Conservation (phyloP, 345 rosid species). For the Durio zibethinus region DNA sequence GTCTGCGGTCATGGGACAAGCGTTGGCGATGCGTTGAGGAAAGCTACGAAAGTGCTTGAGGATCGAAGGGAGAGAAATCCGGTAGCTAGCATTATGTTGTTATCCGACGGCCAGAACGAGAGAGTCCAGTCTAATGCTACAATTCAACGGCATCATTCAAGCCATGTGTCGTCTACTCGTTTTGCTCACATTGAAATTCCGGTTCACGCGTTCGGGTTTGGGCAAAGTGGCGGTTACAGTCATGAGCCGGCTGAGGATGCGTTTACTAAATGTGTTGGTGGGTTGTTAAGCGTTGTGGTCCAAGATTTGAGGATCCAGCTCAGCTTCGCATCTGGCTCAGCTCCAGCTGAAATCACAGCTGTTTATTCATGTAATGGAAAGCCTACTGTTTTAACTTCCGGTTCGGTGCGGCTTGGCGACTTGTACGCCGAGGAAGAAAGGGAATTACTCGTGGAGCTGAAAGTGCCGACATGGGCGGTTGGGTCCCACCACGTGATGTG, state of each 20-base stretch:
- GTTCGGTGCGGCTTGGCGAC: conserved; percentile 66
- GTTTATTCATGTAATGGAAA: conserved; percentile 55
- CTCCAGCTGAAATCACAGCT: conserved; percentile 70
- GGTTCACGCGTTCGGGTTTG: conserved; percentile 50
- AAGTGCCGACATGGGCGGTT: conserved; percentile 33
- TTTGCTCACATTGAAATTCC: conserved; percentile 72
- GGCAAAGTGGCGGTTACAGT: conserved; percentile 44
- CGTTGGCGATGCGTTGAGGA: conserved; percentile 59
- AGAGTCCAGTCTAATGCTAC: conserved; percentile 15
- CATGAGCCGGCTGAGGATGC: conserved; percentile 59
- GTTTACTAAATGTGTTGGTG: conserved; percentile 57
- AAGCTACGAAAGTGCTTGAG: conserved; percentile 78
- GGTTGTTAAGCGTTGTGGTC: conserved; percentile 60
- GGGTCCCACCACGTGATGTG: conserved; percentile 47
- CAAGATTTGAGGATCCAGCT: conserved; percentile 77
- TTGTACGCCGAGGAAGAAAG: conserved; percentile 76
- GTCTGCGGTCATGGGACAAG: conserved; percentile 55
- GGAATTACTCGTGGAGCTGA: conserved; percentile 68
- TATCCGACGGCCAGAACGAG: conserved; percentile 64
- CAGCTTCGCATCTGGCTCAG: conserved; percentile 50
- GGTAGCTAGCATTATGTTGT: conserved; percentile 54
- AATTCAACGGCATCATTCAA: conserved; percentile 28
- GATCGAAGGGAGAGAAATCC: conserved; percentile 81
- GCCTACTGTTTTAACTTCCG: conserved; percentile 46
- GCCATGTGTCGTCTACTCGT: conserved; percentile 55